These are phyloP conservation scores for Yamadazyma akitaensis DNA, from an alignment of 805 yeast genomes.

Conservation along the genomic window DNA sequence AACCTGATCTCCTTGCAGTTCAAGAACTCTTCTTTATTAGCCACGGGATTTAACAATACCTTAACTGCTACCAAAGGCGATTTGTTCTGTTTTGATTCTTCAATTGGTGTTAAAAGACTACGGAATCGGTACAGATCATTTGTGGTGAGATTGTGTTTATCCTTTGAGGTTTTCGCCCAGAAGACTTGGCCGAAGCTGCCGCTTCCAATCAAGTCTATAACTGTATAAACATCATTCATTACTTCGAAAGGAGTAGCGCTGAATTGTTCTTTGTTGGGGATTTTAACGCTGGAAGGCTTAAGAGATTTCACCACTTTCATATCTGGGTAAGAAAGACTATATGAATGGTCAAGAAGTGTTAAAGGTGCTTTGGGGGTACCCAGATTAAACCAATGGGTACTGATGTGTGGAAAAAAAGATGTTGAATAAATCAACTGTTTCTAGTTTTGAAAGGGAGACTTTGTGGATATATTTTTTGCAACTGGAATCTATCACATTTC, in stretches of 20 bases:
- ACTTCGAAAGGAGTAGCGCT: not conserved
- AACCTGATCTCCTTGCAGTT: conserved; percentile 64
- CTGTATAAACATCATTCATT: not conserved
- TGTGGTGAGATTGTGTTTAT: conserved; percentile 6
- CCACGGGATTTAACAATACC: conserved; percentile 60
- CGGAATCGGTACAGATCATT: not conserved
- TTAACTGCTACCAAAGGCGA: conserved; percentile 64
- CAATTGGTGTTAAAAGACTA: conserved; percentile 25
- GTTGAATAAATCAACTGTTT: not conserved
- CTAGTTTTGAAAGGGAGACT: not conserved
- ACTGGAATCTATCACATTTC: conserved; percentile 1
- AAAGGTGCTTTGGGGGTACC: not conserved
- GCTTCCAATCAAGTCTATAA: conserved; percentile 44
- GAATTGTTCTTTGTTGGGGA: not conserved
- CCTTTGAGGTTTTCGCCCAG: conserved; percentile 50
- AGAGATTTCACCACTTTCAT: conserved; percentile 2
- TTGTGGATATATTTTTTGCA: conserved; percentile 2
- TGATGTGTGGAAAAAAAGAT: not conserved
- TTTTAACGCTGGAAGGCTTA: not conserved
- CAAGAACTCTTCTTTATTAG: conserved; percentile 27
- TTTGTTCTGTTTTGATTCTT: conserved; percentile 16
- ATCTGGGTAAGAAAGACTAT: not conserved
- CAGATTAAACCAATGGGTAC: too few relatives aligned
- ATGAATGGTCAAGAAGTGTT: not conserved
- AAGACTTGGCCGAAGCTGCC: conserved; percentile 77